Evolutionary conservation across 805 yeast genomes (phyloP).

Genomic region (Wickerhamiella domercqiae): DNA sequence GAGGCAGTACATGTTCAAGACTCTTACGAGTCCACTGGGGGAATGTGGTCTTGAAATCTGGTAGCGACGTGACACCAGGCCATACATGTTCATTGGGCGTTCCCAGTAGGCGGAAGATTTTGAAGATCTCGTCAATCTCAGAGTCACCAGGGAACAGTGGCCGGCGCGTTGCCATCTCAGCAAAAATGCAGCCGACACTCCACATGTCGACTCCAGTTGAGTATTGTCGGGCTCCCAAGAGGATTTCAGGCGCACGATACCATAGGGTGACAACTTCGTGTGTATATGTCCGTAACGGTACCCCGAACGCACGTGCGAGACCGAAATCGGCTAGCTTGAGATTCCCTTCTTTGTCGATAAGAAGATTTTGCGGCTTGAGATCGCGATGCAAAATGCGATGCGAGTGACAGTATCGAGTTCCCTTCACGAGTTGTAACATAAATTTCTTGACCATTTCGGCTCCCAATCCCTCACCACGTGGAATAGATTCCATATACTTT

Average conservation of each 20-base stretch:
- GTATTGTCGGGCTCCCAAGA: constrained; percentile 91
- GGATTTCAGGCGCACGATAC: constrained; percentile 94
- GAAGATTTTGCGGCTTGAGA: constrained; percentile 87
- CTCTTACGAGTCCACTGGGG: constrained; percentile 76
- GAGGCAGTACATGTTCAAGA: constrained; percentile 55
- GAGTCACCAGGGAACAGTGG: constrained; percentile 96
- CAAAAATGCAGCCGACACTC: constrained; percentile 96
- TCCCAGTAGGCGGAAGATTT: constrained; percentile 83
- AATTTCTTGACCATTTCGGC: constrained; percentile 82
- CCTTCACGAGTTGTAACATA: constrained; percentile 81
- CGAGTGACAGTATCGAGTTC: constrained; percentile 84
- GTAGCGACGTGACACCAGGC: constrained; percentile 86
- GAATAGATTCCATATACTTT: constrained; percentile 91
- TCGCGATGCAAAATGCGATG: constrained; percentile 92
- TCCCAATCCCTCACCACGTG: constrained; percentile 81
- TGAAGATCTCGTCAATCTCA: constrained; percentile 91
- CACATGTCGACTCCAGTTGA: constrained; percentile 98
- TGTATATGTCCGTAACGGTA: constrained; percentile 89
- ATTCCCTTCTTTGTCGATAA: constrained; percentile 91
- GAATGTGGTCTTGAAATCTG: constrained; percentile 86
- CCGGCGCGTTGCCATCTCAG: constrained; percentile 92
- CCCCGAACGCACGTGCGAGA: constrained; percentile 92
- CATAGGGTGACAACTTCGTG: constrained; percentile 97
- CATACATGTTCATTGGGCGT: constrained; percentile 86
- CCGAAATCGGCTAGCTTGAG: constrained; percentile 88